Percentiles rank a stretch among this genome's conserved stretches.
Conservation (phyloP, 2,329 filamentous ascomycete genomes). For the Clonostachys sp. region DNA sequence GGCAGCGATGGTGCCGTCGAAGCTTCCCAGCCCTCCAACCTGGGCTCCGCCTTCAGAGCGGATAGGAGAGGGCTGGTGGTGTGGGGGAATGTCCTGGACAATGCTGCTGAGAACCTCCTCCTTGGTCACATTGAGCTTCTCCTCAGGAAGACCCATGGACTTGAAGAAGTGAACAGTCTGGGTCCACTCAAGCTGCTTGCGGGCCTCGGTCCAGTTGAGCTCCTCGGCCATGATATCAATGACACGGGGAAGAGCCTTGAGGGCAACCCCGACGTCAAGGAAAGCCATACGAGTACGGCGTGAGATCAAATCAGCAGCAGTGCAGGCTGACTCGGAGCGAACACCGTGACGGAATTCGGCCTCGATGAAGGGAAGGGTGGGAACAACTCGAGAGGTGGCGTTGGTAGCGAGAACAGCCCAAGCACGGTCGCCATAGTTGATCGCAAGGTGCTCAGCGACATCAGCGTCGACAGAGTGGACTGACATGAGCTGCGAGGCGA, state of each 20-base stretch:
- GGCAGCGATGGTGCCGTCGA: neutral
- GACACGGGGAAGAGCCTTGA: constrained; percentile 63
- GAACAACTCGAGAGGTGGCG: constrained; percentile 57
- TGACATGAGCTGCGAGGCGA: constrained; percentile 25
- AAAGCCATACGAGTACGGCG: constrained; percentile 71
- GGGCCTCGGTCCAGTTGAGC: constrained; percentile 55
- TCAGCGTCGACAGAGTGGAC: constrained; percentile 29
- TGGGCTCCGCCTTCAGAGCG: neutral
- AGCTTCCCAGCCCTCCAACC: neutral
- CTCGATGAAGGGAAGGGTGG: constrained; percentile 68
- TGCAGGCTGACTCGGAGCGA: constrained; percentile 69
- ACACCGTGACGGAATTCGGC: constrained; percentile 70
- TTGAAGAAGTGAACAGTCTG: constrained; percentile 40
- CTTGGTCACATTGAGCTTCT: constrained; percentile 1
- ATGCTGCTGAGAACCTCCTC: constrained; percentile 1
- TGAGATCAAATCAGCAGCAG: constrained; percentile 66
- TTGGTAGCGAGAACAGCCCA: constrained; percentile 61
- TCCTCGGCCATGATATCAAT: constrained; percentile 72
- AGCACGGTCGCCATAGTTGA: constrained; percentile 50
- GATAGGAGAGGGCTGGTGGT: neutral
- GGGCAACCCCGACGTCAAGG: constrained; percentile 66
- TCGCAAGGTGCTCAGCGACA: constrained; percentile 33
- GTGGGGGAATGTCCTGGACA: neutral
- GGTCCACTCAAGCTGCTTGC: constrained; percentile 53
- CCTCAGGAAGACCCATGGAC: constrained; percentile 33